Evolutionary conservation across 768 basidiomycete genomes (phyloP), one percentile per base, ranked within the genome.

Genomic region (Lenzites betulinus): DNA sequence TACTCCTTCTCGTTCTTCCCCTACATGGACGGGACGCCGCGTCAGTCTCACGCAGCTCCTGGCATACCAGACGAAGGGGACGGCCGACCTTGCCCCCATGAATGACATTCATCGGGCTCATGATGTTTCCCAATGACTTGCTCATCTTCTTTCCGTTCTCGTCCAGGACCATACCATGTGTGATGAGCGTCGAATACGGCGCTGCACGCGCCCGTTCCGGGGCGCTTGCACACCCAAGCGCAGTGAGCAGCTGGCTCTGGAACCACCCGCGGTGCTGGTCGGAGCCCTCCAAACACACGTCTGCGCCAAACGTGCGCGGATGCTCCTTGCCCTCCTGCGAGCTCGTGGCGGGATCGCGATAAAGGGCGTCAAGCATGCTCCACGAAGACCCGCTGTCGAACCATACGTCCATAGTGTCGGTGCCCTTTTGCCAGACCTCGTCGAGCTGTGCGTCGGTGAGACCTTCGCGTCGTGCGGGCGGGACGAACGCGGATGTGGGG

Each of bases 211-310:
- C 42, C 60, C 71, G 58, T 67, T 65, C 65, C 22, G 68, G 60
- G 12, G 71, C 59, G 9, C 74, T 64, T 2, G 77, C 74, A 20
- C 84, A 77, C 2, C 85, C 85, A 20, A 96, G 75, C 11, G 86
- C 83, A 3, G 97, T 98, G 48, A 99, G 77, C 26, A 99, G 76
- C 65, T 93, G 90, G 58, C 93, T 95, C 74, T 99, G 97, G 79
- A 99, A 99, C 96, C 96, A 99, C 9, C 96, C 96, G 7, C 96
- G 88, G 73, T 99, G 96, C 73, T 98, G 96, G 74, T 99, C 96
- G 1, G 92, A 90, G 15, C 97, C 97, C 69, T 99, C 96, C 28
- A 99, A 76, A 70, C 93, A 96, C 28, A 98, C 80, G 67, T 98
- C 95, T 1, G 95, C 92, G 43, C 78, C 75, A 52, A 81, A 76